Conservation (phyloP, 2,329 filamentous ascomycete species). For the Magnaporthiopsis rhizophila region DNA sequence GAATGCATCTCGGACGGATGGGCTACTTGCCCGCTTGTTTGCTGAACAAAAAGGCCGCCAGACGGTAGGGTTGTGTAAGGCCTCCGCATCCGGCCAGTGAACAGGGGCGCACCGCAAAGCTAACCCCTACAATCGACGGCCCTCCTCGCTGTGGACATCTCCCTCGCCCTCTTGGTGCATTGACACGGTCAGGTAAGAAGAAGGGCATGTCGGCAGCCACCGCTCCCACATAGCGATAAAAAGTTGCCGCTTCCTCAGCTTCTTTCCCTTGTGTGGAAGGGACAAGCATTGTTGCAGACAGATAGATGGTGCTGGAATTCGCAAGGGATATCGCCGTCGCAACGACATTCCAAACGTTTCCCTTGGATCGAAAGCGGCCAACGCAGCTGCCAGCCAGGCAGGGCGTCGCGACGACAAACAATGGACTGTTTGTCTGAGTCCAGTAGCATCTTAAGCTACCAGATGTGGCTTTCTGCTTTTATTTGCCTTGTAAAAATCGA, state of each 20-base stretch:
- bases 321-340: neutral
- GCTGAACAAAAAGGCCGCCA: neutral
- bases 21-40: neutral
- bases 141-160: neutral
- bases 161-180: neutral
- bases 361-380: neutral
- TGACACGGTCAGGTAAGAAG: neutral
- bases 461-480: neutral
- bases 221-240: no score
- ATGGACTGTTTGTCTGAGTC: neutral
- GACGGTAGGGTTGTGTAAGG: no score
- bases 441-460: neutral
- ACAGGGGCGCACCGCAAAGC: neutral
- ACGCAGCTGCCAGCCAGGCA: neutral
- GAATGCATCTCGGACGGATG: neutral
- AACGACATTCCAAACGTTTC: neutral
- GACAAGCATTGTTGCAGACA: neutral
- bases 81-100: neutral
- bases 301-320: neutral
- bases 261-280: neutral
- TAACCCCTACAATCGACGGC: neutral
- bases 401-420: neutral
- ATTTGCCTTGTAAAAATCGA: neutral
- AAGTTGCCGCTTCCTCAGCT: neutral
- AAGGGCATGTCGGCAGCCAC: neutral